Evolutionary conservation across 2,329 filamentous ascomycete genomes (phyloP).

Genomic region (Ustulina deusta): DNA sequence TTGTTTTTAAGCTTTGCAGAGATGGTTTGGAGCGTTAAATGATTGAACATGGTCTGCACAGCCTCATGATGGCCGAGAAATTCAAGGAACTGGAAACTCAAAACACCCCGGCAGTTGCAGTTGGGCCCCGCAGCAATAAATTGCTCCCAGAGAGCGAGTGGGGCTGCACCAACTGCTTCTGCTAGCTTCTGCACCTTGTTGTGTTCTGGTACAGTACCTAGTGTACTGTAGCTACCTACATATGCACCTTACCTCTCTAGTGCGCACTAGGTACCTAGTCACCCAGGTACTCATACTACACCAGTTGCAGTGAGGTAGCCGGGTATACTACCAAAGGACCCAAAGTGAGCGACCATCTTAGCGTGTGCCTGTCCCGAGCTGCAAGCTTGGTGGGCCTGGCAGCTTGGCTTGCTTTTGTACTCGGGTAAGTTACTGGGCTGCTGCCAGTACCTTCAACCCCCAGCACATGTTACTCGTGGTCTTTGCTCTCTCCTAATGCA

Average conservation of each 20-base stretch:
- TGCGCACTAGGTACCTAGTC: too few relatives aligned
- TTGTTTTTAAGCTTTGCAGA: conserved; percentile 1
- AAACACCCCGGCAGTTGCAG: conserved; percentile 37
- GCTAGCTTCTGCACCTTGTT: not conserved
- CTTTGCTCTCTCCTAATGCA: not conserved
- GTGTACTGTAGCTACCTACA: not conserved
- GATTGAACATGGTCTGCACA: conserved; percentile 16
- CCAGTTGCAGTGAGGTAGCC: conserved; percentile 17
- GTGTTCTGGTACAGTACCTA: conserved; percentile 1
- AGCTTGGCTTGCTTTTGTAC: conserved; percentile 24
- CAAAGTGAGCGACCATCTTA: conserved; percentile 22
- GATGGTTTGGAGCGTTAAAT: not conserved
- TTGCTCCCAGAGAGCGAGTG: conserved; percentile 37
- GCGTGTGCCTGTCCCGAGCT: conserved; percentile 39
- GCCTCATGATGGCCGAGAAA: conserved; percentile 27
- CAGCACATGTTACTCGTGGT: not conserved
- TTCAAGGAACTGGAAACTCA: conserved; percentile 31
- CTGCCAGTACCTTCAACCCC: not conserved
- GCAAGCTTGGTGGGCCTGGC: conserved; percentile 34
- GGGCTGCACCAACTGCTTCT: conserved; percentile 20
- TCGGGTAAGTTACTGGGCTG: not conserved
- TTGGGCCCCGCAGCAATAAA: conserved; percentile 37
- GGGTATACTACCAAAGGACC: conserved; percentile 12
- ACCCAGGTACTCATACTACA: too few relatives aligned
- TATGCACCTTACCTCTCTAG: too few relatives aligned